phyloP scores from a whole-genome alignment of 2,329 filamentous ascomycete species.

The Mollisiaceae sp. region DNA sequence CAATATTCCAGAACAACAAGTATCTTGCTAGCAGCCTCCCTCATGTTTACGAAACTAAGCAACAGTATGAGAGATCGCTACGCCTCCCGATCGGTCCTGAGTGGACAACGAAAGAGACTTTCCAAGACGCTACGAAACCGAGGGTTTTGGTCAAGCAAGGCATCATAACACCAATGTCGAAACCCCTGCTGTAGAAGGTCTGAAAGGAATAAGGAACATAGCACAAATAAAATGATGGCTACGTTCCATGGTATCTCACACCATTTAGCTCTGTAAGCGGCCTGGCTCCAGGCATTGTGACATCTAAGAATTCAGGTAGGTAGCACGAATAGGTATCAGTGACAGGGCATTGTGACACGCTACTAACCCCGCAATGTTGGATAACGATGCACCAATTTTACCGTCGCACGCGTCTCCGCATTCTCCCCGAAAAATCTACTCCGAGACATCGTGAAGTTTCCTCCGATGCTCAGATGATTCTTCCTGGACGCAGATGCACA shows the following conservation, averaged over 20 bases:
- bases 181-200: constrained; percentile 56
- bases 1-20: constrained; percentile 70
- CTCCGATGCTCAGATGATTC: background rate
- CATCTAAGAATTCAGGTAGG: background rate
- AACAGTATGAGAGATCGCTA: constrained; percentile 90
- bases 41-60: constrained; percentile 83
- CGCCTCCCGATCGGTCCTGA: constrained; percentile 89
- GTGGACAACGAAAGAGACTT: constrained; percentile 95
- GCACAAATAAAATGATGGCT: background rate
- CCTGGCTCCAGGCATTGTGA: background rate
- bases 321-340: background rate
- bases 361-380: constrained; percentile 9
- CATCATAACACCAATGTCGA: constrained; percentile 84
- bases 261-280: background rate
- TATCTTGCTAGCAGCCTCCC: constrained; percentile 86
- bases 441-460: background rate
- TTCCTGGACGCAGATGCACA: background rate
- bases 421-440: background rate
- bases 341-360: background rate
- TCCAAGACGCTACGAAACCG: constrained; percentile 88
- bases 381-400: background rate
- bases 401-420: background rate
- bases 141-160: constrained; percentile 90
- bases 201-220: background rate
- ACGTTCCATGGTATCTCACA: background rate